Evolutionary conservation across 2,329 filamentous ascomycete genomes (phyloP).

Genomic region (Aureobasidium lini): DNA sequence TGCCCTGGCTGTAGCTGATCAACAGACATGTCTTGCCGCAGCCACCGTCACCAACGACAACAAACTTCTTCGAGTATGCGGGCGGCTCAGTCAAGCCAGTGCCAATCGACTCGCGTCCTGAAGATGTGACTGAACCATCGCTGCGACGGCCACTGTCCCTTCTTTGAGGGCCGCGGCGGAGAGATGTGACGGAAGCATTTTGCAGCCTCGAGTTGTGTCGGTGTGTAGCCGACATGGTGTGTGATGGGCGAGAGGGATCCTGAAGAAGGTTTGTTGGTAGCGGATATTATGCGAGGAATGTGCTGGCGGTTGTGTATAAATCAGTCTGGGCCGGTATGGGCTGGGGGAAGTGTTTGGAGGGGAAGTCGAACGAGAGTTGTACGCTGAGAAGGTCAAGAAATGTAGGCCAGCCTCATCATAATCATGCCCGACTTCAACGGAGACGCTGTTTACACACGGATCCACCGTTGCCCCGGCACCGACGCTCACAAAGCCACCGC

Average conservation of each 20-base stretch:
- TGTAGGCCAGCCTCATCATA: background rate
- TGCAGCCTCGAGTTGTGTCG: conserved; percentile 13
- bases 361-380: conserved; percentile 26
- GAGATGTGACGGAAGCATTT: conserved; percentile 13
- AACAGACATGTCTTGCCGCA: conserved; percentile 98
- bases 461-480: background rate
- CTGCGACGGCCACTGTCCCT: conserved; percentile 59
- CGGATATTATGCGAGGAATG: conserved; percentile 13
- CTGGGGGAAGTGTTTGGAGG: conserved; percentile 20
- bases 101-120: conserved; percentile 66
- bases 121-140: conserved; percentile 85
- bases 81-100: conserved; percentile 87
- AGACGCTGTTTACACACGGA: background rate
- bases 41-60: conserved; percentile 94
- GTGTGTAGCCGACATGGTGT: conserved; percentile 11
- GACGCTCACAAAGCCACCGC: background rate
- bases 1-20: conserved; percentile 97
- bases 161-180: conserved; percentile 34
- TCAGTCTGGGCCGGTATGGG: background rate
- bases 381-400: background rate
- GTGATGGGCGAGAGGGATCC: background rate
- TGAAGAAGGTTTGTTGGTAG: background rate
- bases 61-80: conserved; percentile 97
- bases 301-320: conserved; percentile 5
- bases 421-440: background rate